phyloP scores from a whole-genome alignment of 352 stramenopile species.

The Phytophthora litchii region DNA sequence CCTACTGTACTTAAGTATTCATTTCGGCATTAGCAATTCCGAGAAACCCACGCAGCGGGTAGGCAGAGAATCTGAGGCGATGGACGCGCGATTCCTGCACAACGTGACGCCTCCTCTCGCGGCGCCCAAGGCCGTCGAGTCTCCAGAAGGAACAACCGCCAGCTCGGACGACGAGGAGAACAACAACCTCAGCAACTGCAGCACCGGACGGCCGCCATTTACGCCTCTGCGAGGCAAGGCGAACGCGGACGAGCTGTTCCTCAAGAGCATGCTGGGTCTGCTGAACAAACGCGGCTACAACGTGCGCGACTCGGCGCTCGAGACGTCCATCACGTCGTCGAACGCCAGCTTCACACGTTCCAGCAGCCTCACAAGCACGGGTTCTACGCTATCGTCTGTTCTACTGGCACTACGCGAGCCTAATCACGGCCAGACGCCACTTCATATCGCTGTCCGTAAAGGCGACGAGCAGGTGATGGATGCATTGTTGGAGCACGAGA shows the following conservation, averaged over 20 bases:
- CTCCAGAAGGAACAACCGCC: conserved; percentile 14
- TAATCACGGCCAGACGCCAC: conserved; percentile 73
- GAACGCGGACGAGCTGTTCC: conserved; percentile 65
- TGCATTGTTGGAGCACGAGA: conserved; percentile 72
- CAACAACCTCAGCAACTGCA: conserved; percentile 18
- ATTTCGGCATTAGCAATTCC: conserved; percentile 27
- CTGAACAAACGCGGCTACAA: conserved; percentile 89
- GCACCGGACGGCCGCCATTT: conserved; percentile 11
- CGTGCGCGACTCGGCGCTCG: conserved; percentile 64
- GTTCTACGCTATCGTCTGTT: conserved; percentile 69
- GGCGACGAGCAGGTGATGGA: conserved; percentile 74
- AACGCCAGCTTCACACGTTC: conserved; percentile 38
- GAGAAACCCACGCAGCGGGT: conserved; percentile 4
- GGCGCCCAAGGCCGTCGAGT: conserved; percentile 6
- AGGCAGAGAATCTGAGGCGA: conserved; percentile 10
- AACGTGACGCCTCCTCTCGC: conserved; percentile 25
- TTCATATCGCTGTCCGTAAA: conserved; percentile 82
- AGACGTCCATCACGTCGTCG: conserved; percentile 66
- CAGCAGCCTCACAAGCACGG: conserved; percentile 63
- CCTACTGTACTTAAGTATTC: conserved; percentile 13
- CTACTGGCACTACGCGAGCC: conserved; percentile 74
- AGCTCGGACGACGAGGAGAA: conserved; percentile 36
- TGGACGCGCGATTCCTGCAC: conserved; percentile 25
- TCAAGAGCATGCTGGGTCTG: conserved; percentile 71
- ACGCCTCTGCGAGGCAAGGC: conserved; percentile 19